phyloP scores from a whole-genome alignment of 441 rosid species.

The Croton laevigatus region DNA sequence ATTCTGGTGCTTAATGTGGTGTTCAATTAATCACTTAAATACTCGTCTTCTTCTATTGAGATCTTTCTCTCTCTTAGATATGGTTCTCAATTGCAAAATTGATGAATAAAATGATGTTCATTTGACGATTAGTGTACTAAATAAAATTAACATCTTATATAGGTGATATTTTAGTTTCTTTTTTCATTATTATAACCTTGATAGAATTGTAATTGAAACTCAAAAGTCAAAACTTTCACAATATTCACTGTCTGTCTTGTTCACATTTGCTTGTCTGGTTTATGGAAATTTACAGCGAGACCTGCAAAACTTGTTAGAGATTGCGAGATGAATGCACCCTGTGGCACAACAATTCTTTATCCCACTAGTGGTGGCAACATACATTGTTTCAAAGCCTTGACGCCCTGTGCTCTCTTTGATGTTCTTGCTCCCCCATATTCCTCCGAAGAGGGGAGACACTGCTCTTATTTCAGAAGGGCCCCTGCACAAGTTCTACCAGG shows the following conservation, averaged over 20 bases:
- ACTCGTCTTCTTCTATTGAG: neutral
- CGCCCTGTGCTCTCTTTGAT: slow-evolving; percentile 47
- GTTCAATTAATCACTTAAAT: neutral
- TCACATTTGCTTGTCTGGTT: neutral
- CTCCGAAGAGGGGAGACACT: slow-evolving; percentile 43
- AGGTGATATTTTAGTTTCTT: neutral
- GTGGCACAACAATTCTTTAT: slow-evolving; percentile 39
- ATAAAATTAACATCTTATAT: neutral
- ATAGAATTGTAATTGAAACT: neutral
- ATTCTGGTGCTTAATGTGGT: neutral
- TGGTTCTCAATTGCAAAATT: neutral
- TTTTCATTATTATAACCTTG: neutral
- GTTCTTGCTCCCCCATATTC: slow-evolving; percentile 43
- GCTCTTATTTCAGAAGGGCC: slow-evolving; percentile 37
- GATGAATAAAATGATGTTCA: neutral
- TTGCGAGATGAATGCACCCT: slow-evolving; percentile 38
- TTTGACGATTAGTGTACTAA: neutral
- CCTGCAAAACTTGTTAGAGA: slow-evolving; percentile 48
- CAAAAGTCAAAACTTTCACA: neutral
- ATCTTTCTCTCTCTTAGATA: neutral
- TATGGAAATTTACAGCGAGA: slow-evolving; percentile 34
- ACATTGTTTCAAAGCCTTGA: slow-evolving; percentile 42
- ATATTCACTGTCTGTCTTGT: neutral
- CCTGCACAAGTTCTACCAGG: slow-evolving; percentile 31
- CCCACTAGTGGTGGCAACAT: slow-evolving; percentile 49